Evolutionary conservation across 352 stramenopile species (phyloP).

Genomic region (Lagenidium giganteum): DNA sequence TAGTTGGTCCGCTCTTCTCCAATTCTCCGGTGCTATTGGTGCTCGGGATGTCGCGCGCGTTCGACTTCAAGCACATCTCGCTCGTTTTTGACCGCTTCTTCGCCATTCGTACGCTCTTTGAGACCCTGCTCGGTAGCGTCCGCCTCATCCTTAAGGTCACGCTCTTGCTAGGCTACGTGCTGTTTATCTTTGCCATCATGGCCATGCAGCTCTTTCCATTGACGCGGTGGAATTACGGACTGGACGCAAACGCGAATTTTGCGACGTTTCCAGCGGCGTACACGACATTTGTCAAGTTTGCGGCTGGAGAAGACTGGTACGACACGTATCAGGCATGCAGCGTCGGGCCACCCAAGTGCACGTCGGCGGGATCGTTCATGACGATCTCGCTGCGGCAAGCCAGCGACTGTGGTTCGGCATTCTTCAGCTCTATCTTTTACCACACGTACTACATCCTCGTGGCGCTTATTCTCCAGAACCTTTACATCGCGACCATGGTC

Average conservation of each 20-base stretch:
- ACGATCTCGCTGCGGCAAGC: slow-evolving; percentile 14
- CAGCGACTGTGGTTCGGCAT: slow-evolving; percentile 50
- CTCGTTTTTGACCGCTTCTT: slow-evolving; percentile 46
- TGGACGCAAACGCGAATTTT: slow-evolving; percentile 56
- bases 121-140: slow-evolving; percentile 48
- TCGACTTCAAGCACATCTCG: slow-evolving; percentile 65
- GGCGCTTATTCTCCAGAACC: slow-evolving; percentile 55
- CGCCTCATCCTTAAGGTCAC: slow-evolving; percentile 62
- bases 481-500: slow-evolving; percentile 62
- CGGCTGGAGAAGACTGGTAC: slow-evolving; percentile 65
- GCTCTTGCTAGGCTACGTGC: slow-evolving; percentile 52
- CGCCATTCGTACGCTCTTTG: slow-evolving; percentile 49
- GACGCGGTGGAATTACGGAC: slow-evolving; percentile 48
- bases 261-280: slow-evolving; percentile 58
- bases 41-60: slow-evolving; percentile 50
- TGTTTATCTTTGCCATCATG: slow-evolving; percentile 70
- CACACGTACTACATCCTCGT: slow-evolving; percentile 65
- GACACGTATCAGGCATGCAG: slow-evolving; percentile 57
- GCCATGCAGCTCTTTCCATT: slow-evolving; percentile 66
- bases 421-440: slow-evolving; percentile 51
- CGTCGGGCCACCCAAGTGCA: slow-evolving; percentile 37
- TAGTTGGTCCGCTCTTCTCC: slow-evolving; percentile 44
- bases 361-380: slow-evolving; percentile 25
- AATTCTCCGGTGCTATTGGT: slow-evolving; percentile 43
- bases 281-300: slow-evolving; percentile 61